These are phyloP conservation scores for Zhuliangozyma blackwelliae DNA, from an alignment of 1,139 yeast genomes.

Conservation along the genomic window DNA sequence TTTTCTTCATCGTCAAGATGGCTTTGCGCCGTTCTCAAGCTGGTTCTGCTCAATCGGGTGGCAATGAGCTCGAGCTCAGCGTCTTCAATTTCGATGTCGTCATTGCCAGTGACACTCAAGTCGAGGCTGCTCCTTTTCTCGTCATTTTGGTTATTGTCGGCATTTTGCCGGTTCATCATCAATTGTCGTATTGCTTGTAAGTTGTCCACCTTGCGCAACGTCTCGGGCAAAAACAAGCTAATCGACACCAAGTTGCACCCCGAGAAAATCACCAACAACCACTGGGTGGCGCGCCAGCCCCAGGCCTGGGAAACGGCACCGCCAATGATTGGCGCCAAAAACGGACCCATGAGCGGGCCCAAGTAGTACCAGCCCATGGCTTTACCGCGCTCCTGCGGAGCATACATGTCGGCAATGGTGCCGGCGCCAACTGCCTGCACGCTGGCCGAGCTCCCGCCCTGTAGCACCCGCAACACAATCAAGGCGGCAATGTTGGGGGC, in stretches of 20 bases:
- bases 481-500: slow-evolving; percentile 59
- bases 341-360: slow-evolving; percentile 80
- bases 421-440: slow-evolving; percentile 93
- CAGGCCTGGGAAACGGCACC: slow-evolving; percentile 68
- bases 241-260: slow-evolving; percentile 51
- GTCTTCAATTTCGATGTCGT: slow-evolving; percentile 3
- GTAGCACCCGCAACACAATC: slow-evolving; percentile 63
- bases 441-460: slow-evolving; percentile 81
- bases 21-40: slow-evolving; percentile 3
- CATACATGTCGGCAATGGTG: slow-evolving; percentile 70
- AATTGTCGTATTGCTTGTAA: slow-evolving; percentile 46
- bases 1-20: slow-evolving; percentile 13
- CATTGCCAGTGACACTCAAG: background rate
- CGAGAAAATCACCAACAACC: slow-evolving; percentile 72
- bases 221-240: slow-evolving; percentile 67
- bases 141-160: slow-evolving; percentile 2
- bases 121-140: background rate
- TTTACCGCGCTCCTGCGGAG: slow-evolving; percentile 65
- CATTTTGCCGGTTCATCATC: slow-evolving; percentile 2
- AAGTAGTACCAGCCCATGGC: slow-evolving; percentile 81
- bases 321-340: slow-evolving; percentile 76
- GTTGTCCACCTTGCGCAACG: slow-evolving; percentile 55
- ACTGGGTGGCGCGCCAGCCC: slow-evolving; percentile 90
- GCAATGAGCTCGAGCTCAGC: background rate
- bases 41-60: background rate